These are phyloP conservation scores for Chalciporus pseudorubinellus DNA, from an alignment of 768 basidiomycete species.

Conservation along the genomic window DNA sequence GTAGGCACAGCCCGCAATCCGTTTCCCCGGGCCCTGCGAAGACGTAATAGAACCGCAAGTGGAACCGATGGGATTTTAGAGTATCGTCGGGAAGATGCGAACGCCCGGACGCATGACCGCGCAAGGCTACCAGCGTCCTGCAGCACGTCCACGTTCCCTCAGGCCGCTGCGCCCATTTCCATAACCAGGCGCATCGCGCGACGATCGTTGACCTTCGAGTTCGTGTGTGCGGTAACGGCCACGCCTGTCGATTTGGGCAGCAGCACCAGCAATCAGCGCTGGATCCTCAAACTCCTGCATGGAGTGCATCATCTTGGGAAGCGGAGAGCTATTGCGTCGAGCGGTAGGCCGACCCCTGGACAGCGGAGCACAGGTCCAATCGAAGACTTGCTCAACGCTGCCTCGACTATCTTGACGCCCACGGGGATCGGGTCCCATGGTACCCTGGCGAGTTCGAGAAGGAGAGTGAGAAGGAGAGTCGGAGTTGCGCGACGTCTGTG, in stretches of 20 bases:
- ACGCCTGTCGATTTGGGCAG: constrained; percentile 34
- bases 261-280: constrained; percentile 21
- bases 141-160: constrained; percentile 39
- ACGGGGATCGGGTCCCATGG: constrained; percentile 10
- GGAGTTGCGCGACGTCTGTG: constrained; percentile 34
- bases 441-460: constrained; percentile 32
- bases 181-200: constrained; percentile 56
- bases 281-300: constrained; percentile 35
- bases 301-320: constrained; percentile 45
- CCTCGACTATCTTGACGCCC: constrained; percentile 26
- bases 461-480: constrained; percentile 43
- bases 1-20: constrained; percentile 22
- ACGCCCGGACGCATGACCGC: background rate
- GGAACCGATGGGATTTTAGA: background rate
- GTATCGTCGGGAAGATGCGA: constrained; percentile 2
- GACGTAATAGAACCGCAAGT: no score
- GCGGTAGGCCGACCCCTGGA: constrained; percentile 43
- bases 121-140: constrained; percentile 24
- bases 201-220: constrained; percentile 42
- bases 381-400: constrained; percentile 45
- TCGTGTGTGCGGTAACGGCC: constrained; percentile 58
- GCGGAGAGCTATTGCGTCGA: constrained; percentile 60
- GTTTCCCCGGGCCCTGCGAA: constrained; percentile 3
- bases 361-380: constrained; percentile 45
- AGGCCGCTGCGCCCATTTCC: constrained; percentile 67